phyloP scores from a whole-genome alignment of 1,284 basidiomycete genomes.

The Cutaneotrichosporon mucoides region DNA sequence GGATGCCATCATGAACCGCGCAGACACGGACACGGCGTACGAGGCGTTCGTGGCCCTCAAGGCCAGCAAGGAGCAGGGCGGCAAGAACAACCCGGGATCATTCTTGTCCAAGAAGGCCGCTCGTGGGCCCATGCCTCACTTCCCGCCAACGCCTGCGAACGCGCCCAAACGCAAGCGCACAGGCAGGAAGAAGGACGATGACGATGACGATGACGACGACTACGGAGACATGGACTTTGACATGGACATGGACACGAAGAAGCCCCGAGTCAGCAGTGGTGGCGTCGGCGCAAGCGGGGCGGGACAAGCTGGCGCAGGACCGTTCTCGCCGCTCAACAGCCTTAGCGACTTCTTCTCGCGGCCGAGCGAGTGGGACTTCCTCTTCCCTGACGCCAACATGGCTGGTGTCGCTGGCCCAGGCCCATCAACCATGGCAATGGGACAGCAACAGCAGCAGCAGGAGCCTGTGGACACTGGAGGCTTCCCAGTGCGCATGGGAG shows the following conservation, averaged over 20 bases:
- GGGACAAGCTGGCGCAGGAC: background rate
- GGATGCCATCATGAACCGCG: conserved; percentile 70
- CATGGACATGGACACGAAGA: background rate
- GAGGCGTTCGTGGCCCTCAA: conserved; percentile 67
- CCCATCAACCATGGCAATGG: conserved; percentile 1
- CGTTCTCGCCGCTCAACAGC: background rate
- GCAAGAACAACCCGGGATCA: background rate
- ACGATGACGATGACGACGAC: conserved; percentile 4
- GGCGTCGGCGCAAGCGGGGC: background rate
- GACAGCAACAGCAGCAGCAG: too few species aligned
- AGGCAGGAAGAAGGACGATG: conserved; percentile 6
- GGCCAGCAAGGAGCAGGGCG: conserved; percentile 35
- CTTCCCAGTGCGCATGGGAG: conserved; percentile 6
- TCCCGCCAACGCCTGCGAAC: conserved; percentile 1
- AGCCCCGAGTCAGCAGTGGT: background rate
- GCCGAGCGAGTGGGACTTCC: conserved; percentile 16
- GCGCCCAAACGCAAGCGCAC: conserved; percentile 30
- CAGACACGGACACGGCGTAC: conserved; percentile 85
- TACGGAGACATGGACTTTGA: background rate
- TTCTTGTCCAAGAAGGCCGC: conserved; percentile 4
- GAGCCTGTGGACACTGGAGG: background rate
- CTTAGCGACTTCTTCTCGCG: background rate
- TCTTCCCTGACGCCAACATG: conserved; percentile 14
- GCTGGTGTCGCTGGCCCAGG: conserved; percentile 12
- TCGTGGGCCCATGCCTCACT: conserved; percentile 1